Percentiles rank a stretch among this genome's conserved stretches.
These are phyloP conservation scores for Magnaporthiopsis poae DNA, from an alignment of 2,329 filamentous ascomycete genomes.

Conservation along the genomic window DNA sequence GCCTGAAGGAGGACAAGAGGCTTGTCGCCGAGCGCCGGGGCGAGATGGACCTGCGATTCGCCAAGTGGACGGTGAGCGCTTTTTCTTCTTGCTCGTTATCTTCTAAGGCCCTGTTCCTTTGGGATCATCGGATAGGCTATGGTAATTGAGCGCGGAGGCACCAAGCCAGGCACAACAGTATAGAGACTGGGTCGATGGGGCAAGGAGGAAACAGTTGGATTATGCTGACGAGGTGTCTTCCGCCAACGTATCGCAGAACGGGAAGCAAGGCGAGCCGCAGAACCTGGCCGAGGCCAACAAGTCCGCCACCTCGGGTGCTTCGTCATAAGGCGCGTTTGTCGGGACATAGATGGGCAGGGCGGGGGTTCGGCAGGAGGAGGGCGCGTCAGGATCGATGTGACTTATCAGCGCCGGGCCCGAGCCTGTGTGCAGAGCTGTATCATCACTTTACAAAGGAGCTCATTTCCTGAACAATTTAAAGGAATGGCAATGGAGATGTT, in stretches of 20 bases:
- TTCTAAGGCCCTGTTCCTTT: neutral
- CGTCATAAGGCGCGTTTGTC: conserved; percentile 13
- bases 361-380: neutral
- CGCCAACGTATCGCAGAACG: conserved; percentile 57
- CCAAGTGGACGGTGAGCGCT: conserved; percentile 85
- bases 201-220: neutral
- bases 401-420: neutral
- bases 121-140: too few species aligned
- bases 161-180: neutral
- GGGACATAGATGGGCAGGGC: neutral
- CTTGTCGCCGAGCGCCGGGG: conserved; percentile 79
- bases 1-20: conserved; percentile 91
- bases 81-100: neutral
- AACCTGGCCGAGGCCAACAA: conserved; percentile 53
- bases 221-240: conserved; percentile 1
- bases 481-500: neutral
- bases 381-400: neutral
- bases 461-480: neutral
- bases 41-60: conserved; percentile 77
- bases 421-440: conserved; percentile 1
- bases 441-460: neutral
- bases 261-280: conserved; percentile 85
- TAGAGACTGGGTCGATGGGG: neutral
- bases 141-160: neutral
- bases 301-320: conserved; percentile 24